Base-by-base conservation (phyloP, 768 basidiomycete genomes). In the Phylloporus arenicola region DNA sequence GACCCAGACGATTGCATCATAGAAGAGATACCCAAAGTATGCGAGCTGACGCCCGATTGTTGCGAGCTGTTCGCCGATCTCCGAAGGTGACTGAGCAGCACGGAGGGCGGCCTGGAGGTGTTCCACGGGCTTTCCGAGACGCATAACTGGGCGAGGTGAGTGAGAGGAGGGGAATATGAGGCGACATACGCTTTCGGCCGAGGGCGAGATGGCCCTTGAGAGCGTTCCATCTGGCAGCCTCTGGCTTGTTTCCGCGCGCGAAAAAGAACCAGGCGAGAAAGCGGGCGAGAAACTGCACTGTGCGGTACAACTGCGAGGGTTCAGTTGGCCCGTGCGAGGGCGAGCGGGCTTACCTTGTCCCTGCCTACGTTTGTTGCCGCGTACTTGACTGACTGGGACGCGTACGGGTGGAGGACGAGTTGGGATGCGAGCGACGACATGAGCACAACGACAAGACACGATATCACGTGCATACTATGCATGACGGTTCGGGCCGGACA, bases 81-180 rank as follows among this genome's bases (percentile, higher is more conserved):
- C 78, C 6, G 75, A 75, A 4, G 80, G 54, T 1, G 77, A 64
- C 24, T 83, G 68, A 3, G 82, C 72, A 17, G 87, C 84, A 45
- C 84, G 84, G 40, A 96, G 71, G 27, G 91, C 93, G 1, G 91
- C 82, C 66, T 98, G 95, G 6, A 94, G 74, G 70, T 96, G 92
- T 64, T 99, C 96, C 55, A 94, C 59, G 8, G 93, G 92, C 69
- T 97, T 95, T 58, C 92, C 92, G 47, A 99, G 74, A 14, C 96
- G 83, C 77, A 98, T 75, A 33, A 96, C 95, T 98, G 56, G 16
- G 44, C 16, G 13, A 3, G 41, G 40, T 58, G 3, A 52, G 34
- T 8, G 39, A 11, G 25, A 30, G 13, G 3, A 12, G 14, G 6
- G 45, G 25, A 17, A 37, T 10, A 9, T 8, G 22, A 14, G 12